phyloP scores from a whole-genome alignment of 352 stramenopile genomes.

The Phytopythium vexans region DNA sequence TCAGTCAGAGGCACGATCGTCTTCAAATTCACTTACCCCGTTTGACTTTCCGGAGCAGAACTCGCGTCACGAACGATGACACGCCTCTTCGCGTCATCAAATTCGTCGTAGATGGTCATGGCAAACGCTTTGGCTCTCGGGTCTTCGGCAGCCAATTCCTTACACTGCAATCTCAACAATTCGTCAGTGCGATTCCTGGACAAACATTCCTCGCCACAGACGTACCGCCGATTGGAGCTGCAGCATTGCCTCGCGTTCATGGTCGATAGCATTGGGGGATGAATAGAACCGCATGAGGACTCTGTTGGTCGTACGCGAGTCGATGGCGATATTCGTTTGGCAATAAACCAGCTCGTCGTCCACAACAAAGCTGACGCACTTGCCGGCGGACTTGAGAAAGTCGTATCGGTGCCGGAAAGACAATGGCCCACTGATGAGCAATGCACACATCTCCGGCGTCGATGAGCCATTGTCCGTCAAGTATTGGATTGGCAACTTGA shows the following conservation, averaged over 20 bases:
- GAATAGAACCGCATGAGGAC: slow-evolving; percentile 68
- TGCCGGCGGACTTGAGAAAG: slow-evolving; percentile 34
- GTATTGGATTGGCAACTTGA: slow-evolving; percentile 71
- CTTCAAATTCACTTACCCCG: slow-evolving; percentile 23
- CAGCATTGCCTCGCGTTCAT: slow-evolving; percentile 39
- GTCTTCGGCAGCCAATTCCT: background rate
- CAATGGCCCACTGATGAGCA: slow-evolving; percentile 54
- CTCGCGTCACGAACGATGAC: slow-evolving; percentile 27
- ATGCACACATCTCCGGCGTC: slow-evolving; percentile 35
- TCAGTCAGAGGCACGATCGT: background rate
- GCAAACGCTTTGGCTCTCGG: slow-evolving; percentile 19
- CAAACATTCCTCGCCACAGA: background rate
- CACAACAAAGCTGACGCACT: slow-evolving; percentile 29
- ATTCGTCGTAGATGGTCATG: slow-evolving; percentile 31
- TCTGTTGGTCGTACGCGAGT: slow-evolving; percentile 47
- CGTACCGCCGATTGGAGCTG: slow-evolving; percentile 39
- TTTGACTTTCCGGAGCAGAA: slow-evolving; percentile 46
- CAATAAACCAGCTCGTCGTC: slow-evolving; percentile 33
- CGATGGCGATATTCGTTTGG: slow-evolving; percentile 53
- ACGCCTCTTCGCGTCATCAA: slow-evolving; percentile 56
- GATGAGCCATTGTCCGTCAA: slow-evolving; percentile 61
- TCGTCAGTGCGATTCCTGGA: no score
- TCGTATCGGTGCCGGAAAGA: slow-evolving; percentile 72
- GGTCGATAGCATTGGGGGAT: slow-evolving; percentile 16
- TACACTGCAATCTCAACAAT: background rate